These are phyloP conservation scores for Climacium dendroides DNA, from an alignment of 225 moss, liverwort and hornwort species.

Conservation along the genomic window DNA sequence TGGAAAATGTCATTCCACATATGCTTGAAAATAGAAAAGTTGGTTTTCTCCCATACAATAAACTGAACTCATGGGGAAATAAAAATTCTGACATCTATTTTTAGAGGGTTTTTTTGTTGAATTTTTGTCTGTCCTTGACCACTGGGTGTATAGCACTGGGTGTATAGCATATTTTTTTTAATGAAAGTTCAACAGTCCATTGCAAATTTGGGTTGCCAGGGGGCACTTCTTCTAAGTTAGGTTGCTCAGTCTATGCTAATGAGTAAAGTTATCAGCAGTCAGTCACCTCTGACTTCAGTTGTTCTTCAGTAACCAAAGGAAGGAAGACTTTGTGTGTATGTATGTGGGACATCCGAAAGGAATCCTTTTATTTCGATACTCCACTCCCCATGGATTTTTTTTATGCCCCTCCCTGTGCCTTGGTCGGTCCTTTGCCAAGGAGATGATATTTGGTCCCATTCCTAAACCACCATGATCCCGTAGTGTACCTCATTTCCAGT, in stretches of 20 bases:
- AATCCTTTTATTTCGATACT: background rate
- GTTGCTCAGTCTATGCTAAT: too few species aligned
- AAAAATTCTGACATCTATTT: background rate
- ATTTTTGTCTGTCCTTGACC: rapidly evolving
- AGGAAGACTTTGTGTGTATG: background rate
- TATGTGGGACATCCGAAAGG: background rate
- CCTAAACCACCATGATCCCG: too few species aligned
- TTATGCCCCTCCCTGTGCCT: rapidly evolving
- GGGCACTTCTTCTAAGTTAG: background rate
- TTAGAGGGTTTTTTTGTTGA: too few species aligned
- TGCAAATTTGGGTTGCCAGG: background rate
- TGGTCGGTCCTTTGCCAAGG: background rate
- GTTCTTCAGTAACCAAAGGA: too few species aligned
- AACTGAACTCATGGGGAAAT: too few species aligned
- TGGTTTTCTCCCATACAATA: background rate
- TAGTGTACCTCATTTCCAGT: rapidly evolving
- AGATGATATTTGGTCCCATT: too few species aligned
- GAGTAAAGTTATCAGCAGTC: background rate
- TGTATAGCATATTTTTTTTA: too few species aligned
- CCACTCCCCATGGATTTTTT: background rate
- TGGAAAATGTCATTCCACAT: rapidly evolving
- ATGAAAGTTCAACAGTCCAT: background rate
- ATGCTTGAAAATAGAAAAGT: background rate
- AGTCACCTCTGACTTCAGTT: background rate
- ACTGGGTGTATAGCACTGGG: background rate